phyloP scores from a whole-genome alignment of 257 asterid species.

The Przewalskia tangutica region DNA sequence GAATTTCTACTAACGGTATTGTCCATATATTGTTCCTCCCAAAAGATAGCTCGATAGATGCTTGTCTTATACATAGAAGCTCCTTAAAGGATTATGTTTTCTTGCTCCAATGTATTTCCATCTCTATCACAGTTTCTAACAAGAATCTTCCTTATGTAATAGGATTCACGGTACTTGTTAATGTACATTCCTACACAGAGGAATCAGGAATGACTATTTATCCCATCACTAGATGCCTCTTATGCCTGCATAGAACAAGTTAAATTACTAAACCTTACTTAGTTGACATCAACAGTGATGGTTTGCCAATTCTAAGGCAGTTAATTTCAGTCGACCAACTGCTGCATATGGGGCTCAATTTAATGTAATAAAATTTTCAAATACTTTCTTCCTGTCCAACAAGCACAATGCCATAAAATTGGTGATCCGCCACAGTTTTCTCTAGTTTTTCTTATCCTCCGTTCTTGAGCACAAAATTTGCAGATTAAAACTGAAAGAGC shows the following conservation, averaged over 20 bases:
- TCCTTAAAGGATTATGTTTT: neutral
- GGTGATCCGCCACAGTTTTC: neutral
- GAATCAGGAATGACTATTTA: neutral
- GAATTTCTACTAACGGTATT: neutral
- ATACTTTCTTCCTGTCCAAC: neutral
- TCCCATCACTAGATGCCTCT: neutral
- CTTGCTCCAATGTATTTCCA: neutral
- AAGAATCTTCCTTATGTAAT: neutral
- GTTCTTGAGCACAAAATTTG: neutral
- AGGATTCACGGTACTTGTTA: neutral
- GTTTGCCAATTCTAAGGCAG: neutral
- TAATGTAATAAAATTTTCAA: neutral
- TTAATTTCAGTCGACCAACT: neutral
- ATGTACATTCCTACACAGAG: neutral
- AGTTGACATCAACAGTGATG: neutral
- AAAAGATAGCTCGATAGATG: neutral
- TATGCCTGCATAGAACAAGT: neutral
- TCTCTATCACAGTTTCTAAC: neutral
- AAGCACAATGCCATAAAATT: neutral
- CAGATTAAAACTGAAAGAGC: neutral
- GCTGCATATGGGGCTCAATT: neutral
- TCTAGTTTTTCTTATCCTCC: neutral
- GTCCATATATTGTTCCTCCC: neutral
- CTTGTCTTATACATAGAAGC: neutral
- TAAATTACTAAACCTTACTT: neutral